Percentiles rank a stretch among this genome's conserved stretches.
phyloP scores from a whole-genome alignment of 2,329 filamentous ascomycete genomes.

The Trichothecium sympodiale region DNA sequence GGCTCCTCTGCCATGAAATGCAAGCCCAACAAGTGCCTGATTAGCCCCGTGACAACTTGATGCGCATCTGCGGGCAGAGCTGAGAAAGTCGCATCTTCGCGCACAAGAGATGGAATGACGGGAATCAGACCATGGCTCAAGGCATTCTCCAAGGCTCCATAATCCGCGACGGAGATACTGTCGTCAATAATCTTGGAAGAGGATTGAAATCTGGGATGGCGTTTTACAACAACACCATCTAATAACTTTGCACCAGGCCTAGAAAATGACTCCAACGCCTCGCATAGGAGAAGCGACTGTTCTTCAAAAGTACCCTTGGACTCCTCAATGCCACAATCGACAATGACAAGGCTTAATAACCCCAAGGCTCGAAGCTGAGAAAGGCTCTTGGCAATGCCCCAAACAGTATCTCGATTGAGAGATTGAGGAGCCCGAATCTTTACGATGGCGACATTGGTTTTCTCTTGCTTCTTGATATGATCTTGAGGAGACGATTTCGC shows the following conservation, averaged over 20 bases:
- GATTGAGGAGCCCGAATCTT: conserved; percentile 68
- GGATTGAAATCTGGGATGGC: background rate
- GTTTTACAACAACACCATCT: conserved; percentile 27
- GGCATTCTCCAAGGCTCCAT: conserved; percentile 18
- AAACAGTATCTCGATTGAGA: conserved; percentile 56
- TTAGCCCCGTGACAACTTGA: conserved; percentile 67
- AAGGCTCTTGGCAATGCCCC: conserved; percentile 72
- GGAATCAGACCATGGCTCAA: conserved; percentile 21
- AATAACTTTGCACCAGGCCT: conserved; percentile 58
- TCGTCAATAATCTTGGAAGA: conserved; percentile 12
- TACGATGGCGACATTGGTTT: conserved; percentile 56
- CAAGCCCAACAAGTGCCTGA: conserved; percentile 62
- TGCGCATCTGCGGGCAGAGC: conserved; percentile 30
- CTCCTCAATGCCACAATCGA: conserved; percentile 53
- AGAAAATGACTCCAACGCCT: conserved; percentile 60
- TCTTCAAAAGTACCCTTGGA: conserved; percentile 33
- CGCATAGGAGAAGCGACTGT: conserved; percentile 64
- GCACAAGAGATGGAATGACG: conserved; percentile 30
- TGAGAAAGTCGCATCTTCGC: conserved; percentile 26
- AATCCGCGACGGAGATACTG: conserved; percentile 19
- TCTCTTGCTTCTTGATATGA: background rate
- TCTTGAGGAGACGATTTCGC: background rate
- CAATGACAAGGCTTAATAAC: conserved; percentile 68
- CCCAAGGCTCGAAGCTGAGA: conserved; percentile 75
- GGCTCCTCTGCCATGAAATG: conserved; percentile 23